These are phyloP conservation scores for Spiraea crenata DNA, from an alignment of 331 rosid genomes.

Conservation along the genomic window DNA sequence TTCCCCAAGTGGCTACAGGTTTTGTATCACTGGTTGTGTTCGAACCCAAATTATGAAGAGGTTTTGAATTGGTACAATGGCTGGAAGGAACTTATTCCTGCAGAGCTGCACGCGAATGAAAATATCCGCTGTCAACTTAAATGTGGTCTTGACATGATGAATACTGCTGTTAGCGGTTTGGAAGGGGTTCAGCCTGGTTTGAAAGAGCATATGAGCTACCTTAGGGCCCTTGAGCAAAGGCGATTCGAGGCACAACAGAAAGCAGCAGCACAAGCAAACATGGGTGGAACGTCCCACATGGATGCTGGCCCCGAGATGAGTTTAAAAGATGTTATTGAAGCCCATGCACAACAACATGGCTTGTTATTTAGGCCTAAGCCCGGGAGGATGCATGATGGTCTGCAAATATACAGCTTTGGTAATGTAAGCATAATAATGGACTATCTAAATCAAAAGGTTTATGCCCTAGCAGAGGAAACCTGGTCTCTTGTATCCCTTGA, in stretches of 20 bases:
- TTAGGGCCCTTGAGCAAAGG: slow-evolving; percentile 75
- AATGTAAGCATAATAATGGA: slow-evolving; percentile 83
- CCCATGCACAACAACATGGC: slow-evolving; percentile 78
- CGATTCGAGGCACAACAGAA: slow-evolving; percentile 93
- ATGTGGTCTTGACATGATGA: slow-evolving; percentile 87
- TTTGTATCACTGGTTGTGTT: slow-evolving; percentile 77
- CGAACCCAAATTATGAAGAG: slow-evolving; percentile 84
- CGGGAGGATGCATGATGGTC: slow-evolving; percentile 77
- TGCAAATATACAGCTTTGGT: slow-evolving; percentile 86
- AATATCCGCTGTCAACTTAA: slow-evolving; percentile 71
- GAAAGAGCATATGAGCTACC: slow-evolving; percentile 80
- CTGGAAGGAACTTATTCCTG: slow-evolving; percentile 83
- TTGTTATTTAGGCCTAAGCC: slow-evolving; percentile 74
- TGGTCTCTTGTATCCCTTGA: slow-evolving; percentile 81
- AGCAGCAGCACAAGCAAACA: slow-evolving; percentile 57
- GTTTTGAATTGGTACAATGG: slow-evolving; percentile 83
- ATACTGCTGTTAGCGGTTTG: slow-evolving; percentile 81
- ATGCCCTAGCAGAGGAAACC: slow-evolving; percentile 68
- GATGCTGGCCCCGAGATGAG: slow-evolving; percentile 68
- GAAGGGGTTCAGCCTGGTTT: slow-evolving; percentile 87
- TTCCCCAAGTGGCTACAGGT: slow-evolving; percentile 89
- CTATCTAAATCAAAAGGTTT: slow-evolving; percentile 66
- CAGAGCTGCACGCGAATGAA: slow-evolving; percentile 85
- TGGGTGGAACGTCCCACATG: slow-evolving; percentile 43
- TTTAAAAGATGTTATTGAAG: slow-evolving; percentile 83